These are phyloP conservation scores for Tarenaya hassleriana DNA, from an alignment of 345 rosid species.

Conservation along the genomic window DNA sequence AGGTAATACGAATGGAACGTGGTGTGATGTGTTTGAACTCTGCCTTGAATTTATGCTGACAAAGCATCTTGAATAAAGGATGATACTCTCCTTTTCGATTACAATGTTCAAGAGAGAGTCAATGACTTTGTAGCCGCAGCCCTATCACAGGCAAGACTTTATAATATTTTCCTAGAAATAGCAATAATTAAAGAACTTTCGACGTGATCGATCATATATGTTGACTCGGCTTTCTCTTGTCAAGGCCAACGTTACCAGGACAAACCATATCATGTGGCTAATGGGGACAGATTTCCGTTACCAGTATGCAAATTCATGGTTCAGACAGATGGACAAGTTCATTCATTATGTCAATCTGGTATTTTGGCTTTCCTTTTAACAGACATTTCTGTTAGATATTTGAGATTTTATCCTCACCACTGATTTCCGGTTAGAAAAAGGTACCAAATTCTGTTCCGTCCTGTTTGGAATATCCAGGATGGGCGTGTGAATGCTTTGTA, in stretches of 20 bases:
- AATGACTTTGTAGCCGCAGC: slow-evolving; percentile 83
- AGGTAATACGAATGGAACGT: slow-evolving; percentile 40
- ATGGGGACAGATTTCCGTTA: slow-evolving; percentile 97
- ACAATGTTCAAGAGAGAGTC: slow-evolving; percentile 86
- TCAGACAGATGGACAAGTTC: slow-evolving; percentile 94
- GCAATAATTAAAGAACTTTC: neutral
- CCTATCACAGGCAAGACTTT: slow-evolving; percentile 54
- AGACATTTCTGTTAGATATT: neutral
- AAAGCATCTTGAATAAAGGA: slow-evolving; percentile 43
- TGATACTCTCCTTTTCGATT: slow-evolving; percentile 71
- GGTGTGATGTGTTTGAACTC: slow-evolving; percentile 12
- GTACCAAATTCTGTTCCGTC: slow-evolving; percentile 8
- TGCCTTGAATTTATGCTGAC: slow-evolving; percentile 20
- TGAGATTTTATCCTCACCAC: neutral
- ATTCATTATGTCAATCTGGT: slow-evolving; percentile 92
- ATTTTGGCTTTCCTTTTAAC: slow-evolving; percentile 10
- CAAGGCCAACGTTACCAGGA: slow-evolving; percentile 84
- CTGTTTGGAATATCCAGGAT: slow-evolving; percentile 47
- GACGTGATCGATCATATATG: neutral
- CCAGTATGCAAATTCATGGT: slow-evolving; percentile 94
- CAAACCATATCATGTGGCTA: slow-evolving; percentile 89
- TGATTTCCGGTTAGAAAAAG: slow-evolving; percentile 2
- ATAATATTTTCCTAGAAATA: neutral
- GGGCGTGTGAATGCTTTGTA: slow-evolving; percentile 89
- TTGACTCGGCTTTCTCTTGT: slow-evolving; percentile 13